Percentiles rank a stretch among this genome's conserved stretches.
Evolutionary conservation across 305 asterid genomes (phyloP).

Genomic region (Vinca major): DNA sequence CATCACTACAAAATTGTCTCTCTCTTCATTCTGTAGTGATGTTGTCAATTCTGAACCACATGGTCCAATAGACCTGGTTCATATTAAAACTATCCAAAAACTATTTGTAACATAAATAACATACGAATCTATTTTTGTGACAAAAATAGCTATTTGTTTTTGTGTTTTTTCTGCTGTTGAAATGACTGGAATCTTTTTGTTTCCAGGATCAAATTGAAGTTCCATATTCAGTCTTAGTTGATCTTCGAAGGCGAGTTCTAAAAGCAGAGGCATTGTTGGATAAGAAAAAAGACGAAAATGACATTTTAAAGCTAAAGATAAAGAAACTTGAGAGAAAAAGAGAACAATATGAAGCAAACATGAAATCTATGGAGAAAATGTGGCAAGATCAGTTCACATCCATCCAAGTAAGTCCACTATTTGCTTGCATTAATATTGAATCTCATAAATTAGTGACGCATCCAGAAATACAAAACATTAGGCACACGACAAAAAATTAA

Average conservation of each 20-base stretch:
- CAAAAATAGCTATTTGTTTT: too few species aligned
- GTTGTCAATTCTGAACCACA: too few species aligned
- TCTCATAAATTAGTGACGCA: too few species aligned
- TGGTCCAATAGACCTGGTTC: too few species aligned
- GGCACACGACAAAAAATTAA: too few species aligned
- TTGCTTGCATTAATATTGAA: too few species aligned
- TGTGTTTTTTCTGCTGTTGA: neutral
- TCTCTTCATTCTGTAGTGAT: too few species aligned
- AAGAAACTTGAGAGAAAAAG: conserved; percentile 41
- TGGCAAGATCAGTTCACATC: conserved; percentile 73
- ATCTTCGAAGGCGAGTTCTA: conserved; percentile 48
- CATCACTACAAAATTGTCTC: too few species aligned
- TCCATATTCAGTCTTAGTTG: conserved; percentile 27
- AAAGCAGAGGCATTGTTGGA: conserved; percentile 51
- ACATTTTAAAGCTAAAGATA: conserved; percentile 30
- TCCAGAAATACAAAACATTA: too few species aligned
- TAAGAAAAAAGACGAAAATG: conserved; percentile 45
- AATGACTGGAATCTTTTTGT: neutral
- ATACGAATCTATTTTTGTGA: too few species aligned
- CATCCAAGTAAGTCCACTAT: conserved; percentile 40
- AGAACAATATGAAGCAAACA: conserved; percentile 45
- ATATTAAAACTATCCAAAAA: too few species aligned
- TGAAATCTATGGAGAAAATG: conserved; percentile 51
- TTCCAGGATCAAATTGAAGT: conserved; percentile 32
- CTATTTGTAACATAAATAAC: too few species aligned